Base-by-base conservation (phyloP, 2,329 filamentous ascomycete genomes). In the Xylariaceae sp. region DNA sequence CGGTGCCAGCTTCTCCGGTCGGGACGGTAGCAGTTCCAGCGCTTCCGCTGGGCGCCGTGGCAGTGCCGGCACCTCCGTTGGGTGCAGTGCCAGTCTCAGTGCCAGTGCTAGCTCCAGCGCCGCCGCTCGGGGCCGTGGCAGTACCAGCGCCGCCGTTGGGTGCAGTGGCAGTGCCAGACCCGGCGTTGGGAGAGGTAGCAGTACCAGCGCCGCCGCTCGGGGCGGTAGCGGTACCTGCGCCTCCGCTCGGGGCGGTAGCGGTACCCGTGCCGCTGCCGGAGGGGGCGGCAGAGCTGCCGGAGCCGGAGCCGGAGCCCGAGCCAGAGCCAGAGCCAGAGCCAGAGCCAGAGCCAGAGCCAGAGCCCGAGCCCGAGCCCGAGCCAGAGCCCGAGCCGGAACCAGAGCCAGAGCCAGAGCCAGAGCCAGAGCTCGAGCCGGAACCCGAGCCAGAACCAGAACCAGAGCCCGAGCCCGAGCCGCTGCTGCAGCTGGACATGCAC, bases 401-500 rank as follows among this genome's bases (percentile, higher is more conserved):
- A 10, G 27, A 10, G 27, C 14, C 27, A 17, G 27, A 7, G 14
- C 27, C 27, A 29, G 27, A 13, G 5, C 27, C 27, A 17, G 27
- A 17, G 8, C 27, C 24, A 27, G 9, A 6, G 27, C 8, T 10
- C 6, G 5, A 5, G 8, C 6, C 16, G 6, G 29, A 8, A 26
- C 31, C 22, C 18, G 32, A 21, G 11, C 28, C 27, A 19, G 12
- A 26, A 8, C 28, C 29, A n/a, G 34, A 32, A 4, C 24, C 11
- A 7, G 35, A 28, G 26, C 12, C 19, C 18, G 26, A 23, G 15
- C 22, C 23, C 29, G 22, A 8, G 22, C 25, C 16, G 24, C 29
- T 5, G 26, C 45, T 36, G 10, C 13, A 13, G 19, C 30, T 18
- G 3, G 39, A 27, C 16, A 21, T 38, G 32, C 64, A 67, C 17